Evolutionary conservation across 345 rosid genomes (phyloP).

Genomic region (Syzygium jambos): DNA sequence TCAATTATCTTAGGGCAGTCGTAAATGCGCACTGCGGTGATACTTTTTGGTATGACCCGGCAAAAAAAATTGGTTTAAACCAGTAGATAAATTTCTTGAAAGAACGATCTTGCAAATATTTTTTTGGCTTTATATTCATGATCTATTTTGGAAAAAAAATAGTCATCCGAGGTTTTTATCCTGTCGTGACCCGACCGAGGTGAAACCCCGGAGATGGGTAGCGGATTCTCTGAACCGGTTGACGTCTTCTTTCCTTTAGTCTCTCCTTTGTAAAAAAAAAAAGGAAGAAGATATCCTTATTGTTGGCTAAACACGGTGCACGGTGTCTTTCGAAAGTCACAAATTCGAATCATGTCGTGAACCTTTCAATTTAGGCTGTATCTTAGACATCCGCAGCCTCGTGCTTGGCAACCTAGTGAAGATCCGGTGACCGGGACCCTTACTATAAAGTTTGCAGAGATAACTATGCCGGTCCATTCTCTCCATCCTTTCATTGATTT

Average conservation of each 20-base stretch:
- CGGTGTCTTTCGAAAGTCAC: too few species aligned
- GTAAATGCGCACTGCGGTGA: background rate
- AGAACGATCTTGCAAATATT: background rate
- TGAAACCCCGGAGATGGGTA: background rate
- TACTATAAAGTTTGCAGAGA: rapidly evolving
- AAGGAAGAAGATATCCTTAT: background rate
- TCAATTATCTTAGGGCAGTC: background rate
- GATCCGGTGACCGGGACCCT: background rate
- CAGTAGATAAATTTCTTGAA: background rate
- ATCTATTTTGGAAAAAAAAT: background rate
- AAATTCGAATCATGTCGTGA: background rate
- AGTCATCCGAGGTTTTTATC: background rate
- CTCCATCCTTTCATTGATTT: background rate
- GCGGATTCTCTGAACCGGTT: background rate
- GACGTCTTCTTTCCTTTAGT: too few species aligned
- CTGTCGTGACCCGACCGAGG: rapidly evolving
- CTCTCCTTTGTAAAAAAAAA: too few species aligned
- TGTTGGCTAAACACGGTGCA: background rate
- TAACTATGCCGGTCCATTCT: rapidly evolving
- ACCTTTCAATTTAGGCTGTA: rapidly evolving
- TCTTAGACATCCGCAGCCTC: rapidly evolving
- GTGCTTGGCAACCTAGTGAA: rapidly evolving
- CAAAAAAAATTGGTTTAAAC: background rate
- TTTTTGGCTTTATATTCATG: too few species aligned
- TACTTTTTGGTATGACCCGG: background rate